Percentiles rank a stretch among this genome's conserved stretches.
These are phyloP conservation scores for Coniferiporia sulphurascens DNA, from an alignment of 1,284 basidiomycete genomes.

Conservation along the genomic window DNA sequence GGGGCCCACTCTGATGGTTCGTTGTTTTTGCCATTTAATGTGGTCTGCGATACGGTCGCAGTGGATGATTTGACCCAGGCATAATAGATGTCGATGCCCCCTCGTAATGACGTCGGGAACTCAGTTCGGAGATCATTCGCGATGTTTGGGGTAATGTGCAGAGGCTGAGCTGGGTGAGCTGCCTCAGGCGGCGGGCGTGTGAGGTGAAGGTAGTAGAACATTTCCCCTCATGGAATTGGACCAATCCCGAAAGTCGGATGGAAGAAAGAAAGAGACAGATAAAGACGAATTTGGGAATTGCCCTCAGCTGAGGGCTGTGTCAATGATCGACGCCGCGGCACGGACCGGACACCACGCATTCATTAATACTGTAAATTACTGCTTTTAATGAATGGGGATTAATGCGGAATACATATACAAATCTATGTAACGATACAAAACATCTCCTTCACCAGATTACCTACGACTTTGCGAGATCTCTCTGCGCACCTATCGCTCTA, in stretches of 20 bases:
- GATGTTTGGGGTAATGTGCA: conserved; percentile 67
- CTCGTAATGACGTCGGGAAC: conserved; percentile 30
- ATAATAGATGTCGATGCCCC: conserved; percentile 43
- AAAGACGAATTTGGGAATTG: background rate
- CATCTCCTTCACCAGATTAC: background rate
- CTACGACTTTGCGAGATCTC: background rate
- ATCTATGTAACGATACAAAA: background rate
- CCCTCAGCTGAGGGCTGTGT: background rate
- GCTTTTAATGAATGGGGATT: conserved; percentile 5
- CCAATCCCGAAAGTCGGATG: background rate
- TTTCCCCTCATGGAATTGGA: conserved; percentile 24
- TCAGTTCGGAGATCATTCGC: conserved; percentile 81
- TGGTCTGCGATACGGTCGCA: conserved; percentile 12
- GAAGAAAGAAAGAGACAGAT: background rate
- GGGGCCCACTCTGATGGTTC: background rate
- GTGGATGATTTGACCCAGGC: conserved; percentile 26
- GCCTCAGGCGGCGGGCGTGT: conserved; percentile 65
- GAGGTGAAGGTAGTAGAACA: conserved; percentile 79
- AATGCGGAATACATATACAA: conserved; percentile 13
- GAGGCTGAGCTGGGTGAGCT: conserved; percentile 30
- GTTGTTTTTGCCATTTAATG: background rate
- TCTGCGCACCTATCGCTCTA: background rate
- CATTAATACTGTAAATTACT: too few relatives aligned
- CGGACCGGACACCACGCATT: too few relatives aligned
- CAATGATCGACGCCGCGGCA: background rate